Evolutionary conservation across 2,329 filamentous ascomycete genomes (phyloP), one percentile per base, ranked within the genome.

Genomic region (Aureobasidium pullulans): DNA sequence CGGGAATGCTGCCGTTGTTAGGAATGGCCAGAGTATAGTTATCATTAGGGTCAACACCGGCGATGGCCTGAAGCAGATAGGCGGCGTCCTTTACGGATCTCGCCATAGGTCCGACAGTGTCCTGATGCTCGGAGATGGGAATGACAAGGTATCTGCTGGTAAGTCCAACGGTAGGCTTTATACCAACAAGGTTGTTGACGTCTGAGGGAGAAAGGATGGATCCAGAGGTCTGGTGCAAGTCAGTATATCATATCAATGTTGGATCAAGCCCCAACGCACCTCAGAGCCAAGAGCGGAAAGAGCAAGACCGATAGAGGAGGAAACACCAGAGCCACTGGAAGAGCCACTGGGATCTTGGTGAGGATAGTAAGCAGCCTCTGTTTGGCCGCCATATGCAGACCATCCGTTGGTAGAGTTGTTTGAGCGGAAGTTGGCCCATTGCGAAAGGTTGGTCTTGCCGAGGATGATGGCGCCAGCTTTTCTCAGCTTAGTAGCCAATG

Each of bases 81-180:
- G 82, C 82, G 1, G 81, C 82, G 62, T 84, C 82, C 64, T 79
- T 82, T 40, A 84, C 81, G 0, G 80, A 81, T 43, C 81, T 74
- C 2, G 81, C 77, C 76, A 84, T 81, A 0, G 82, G 81, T 0
- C 81, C 82, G 9, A 83, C 73, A 1, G 80, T 81, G 62, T 84
- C 81, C 64, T 81, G 79, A 59, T 77, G 80, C 63, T 81, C 73
- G 31, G 76, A 79, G 60, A 89, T 83, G 0, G 87, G 87, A 10
- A 90, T 81, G 1, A 88, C 85, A 4, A 86, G 75, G 61, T 80
- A 73, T 13, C 83, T 75, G 1, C 82, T 84, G 0, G 81, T 87
- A 3, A 88, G 73, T 0, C 85, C 86, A 1, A 87, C 82, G 0
- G 84, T 86, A 1, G 85, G 84, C 67, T 85, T 86, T 68, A 89